A percentile compares a stretch with the other conserved stretches of the same genome.
Evolutionary conservation across 225 moss, liverwort and hornwort species (phyloP).

Genomic region (Bryum argenteum): DNA sequence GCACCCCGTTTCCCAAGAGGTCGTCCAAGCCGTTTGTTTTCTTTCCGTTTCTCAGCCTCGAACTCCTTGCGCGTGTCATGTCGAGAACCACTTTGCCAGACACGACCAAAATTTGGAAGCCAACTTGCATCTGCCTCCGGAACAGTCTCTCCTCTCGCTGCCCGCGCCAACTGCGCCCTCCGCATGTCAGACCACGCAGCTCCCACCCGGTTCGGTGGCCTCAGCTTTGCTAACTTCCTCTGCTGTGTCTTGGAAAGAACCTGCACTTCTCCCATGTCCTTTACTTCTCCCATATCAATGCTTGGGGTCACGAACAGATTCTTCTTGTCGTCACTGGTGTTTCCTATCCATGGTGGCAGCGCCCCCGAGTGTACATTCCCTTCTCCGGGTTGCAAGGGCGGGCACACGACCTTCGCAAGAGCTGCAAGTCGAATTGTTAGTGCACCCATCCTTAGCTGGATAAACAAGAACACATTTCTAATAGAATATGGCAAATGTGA

Average conservation of each 20-base stretch:
- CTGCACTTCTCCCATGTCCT: constrained; percentile 13
- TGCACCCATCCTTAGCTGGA: background rate
- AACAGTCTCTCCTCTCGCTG: constrained; percentile 55
- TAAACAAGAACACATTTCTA: background rate
- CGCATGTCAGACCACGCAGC: constrained; percentile 96
- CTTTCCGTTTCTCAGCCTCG: constrained; percentile 79
- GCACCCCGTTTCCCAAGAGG: constrained; percentile 41
- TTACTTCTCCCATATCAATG: constrained; percentile 22
- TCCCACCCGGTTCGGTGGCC: constrained; percentile 92
- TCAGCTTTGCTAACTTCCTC: constrained; percentile 73
- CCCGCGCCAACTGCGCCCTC: constrained; percentile 75
- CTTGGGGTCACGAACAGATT: constrained; percentile 24
- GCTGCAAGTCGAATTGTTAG: constrained; percentile 44
- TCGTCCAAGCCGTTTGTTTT: constrained; percentile 49
- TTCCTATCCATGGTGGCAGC: constrained; percentile 81
- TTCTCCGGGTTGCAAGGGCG: constrained; percentile 58
- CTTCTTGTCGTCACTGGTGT: constrained; percentile 36
- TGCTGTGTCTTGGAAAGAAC: constrained; percentile 71
- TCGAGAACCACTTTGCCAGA: constrained; percentile 99
- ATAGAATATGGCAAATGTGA: too few species aligned
- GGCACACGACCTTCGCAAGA: constrained; percentile 55
- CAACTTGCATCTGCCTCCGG: constrained; percentile 58
- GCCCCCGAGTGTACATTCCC: constrained; percentile 95
- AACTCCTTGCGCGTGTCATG: constrained; percentile 86
- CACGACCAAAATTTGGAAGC: constrained; percentile 96